Conservation (phyloP, 306 rosid genomes). For the Comarum palustre region DNA sequence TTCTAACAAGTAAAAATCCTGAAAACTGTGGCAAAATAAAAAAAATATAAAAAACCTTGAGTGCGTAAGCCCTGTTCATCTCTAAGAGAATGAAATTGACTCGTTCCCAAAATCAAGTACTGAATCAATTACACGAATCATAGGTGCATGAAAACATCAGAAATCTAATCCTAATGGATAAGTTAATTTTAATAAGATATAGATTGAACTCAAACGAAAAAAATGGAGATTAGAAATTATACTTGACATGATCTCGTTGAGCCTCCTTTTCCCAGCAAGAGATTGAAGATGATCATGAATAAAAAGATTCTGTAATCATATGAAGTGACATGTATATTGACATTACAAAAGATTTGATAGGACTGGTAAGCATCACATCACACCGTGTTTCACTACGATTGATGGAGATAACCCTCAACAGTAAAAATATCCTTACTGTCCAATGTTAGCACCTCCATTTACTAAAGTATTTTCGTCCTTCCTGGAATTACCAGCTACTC, state of each 20-base stretch:
- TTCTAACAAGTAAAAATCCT: neutral
- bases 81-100: neutral
- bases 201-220: neutral
- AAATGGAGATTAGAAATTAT: neutral
- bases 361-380: conserved; percentile 25
- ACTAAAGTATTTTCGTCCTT: conserved; percentile 59
- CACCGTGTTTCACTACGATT: conserved; percentile 27
- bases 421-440: conserved; percentile 26
- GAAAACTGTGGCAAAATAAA: neutral
- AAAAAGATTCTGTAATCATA: neutral
- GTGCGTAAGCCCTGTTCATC: neutral
- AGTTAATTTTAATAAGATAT: neutral
- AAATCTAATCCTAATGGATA: neutral
- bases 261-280: neutral
- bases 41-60: neutral
- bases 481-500: conserved; percentile 34
- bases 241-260: neutral
- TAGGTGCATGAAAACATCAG: neutral
- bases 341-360: conserved; percentile 3
- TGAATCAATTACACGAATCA: neutral
- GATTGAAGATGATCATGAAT: conserved; percentile 2
- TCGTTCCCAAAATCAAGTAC: neutral
- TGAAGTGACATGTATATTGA: neutral
- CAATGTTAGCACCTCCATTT: conserved; percentile 59
- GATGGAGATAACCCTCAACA: conserved; percentile 14